These are phyloP conservation scores for Hygrocybe punicea DNA, from an alignment of 768 basidiomycete genomes.

Conservation along the genomic window DNA sequence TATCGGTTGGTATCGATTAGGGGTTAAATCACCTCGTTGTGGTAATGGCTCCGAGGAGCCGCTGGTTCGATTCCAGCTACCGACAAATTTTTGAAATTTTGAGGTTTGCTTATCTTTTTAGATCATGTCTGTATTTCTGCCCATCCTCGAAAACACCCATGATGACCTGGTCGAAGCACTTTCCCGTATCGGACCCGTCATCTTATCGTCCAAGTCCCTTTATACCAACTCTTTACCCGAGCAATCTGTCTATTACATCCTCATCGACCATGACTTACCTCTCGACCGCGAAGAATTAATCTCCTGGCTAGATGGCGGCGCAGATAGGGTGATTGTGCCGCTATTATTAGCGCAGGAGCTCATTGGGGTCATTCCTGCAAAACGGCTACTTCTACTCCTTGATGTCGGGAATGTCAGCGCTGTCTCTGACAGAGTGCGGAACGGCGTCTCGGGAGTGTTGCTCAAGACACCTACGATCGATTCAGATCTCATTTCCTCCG, in stretches of 20 bases:
- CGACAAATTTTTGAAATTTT: conserved; percentile 12
- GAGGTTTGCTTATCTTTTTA: neutral
- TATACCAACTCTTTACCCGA: conserved; percentile 4
- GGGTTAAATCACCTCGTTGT: conserved; percentile 23
- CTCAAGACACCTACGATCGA: conserved; percentile 73
- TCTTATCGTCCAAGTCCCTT: conserved; percentile 4
- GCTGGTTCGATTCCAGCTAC: conserved; percentile 22
- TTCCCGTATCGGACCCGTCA: conserved; percentile 13
- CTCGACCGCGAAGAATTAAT: conserved; percentile 54
- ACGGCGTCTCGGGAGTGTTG: conserved; percentile 72
- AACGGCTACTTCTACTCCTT: conserved; percentile 72
- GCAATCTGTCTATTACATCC: conserved; percentile 14
- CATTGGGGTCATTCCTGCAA: conserved; percentile 62
- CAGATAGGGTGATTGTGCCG: conserved; percentile 75
- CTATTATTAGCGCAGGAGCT: conserved; percentile 63
- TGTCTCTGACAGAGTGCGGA: conserved; percentile 70
- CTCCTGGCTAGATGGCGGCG: conserved; percentile 71
- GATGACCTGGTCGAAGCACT: conserved; percentile 9
- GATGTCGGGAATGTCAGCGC: conserved; percentile 71
- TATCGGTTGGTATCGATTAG: conserved; percentile 20
- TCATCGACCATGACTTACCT: conserved; percentile 26
- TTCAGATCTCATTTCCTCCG: conserved; percentile 70
- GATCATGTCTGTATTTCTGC: conserved; percentile 6
- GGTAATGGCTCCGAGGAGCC: conserved; percentile 15
- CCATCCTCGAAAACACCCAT: conserved; percentile 8